phyloP scores from a whole-genome alignment of 257 asterid genomes.

The Parsonsia alboflavescens region DNA sequence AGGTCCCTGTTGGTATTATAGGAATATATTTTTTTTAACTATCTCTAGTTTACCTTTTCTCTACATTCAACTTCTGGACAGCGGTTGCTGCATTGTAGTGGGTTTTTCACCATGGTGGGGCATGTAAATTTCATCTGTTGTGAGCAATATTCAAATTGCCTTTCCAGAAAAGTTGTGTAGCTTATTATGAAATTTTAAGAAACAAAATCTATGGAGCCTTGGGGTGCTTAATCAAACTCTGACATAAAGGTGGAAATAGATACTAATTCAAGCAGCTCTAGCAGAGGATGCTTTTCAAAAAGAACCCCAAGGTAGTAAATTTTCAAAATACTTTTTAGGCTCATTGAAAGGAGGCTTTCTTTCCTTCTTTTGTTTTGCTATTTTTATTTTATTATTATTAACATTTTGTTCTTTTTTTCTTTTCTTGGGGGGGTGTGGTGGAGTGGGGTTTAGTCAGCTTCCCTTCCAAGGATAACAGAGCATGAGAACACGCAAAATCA shows the following conservation, averaged over 20 bases:
- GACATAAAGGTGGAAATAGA: not conserved
- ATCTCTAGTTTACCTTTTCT: not conserved
- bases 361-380: not conserved
- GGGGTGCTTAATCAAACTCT: not conserved
- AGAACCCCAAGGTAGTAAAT: not conserved
- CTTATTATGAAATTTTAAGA: not conserved
- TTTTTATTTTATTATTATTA: too few relatives aligned
- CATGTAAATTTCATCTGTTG: not conserved
- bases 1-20: not conserved
- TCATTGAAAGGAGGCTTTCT: not conserved
- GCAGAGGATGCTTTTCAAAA: not conserved
- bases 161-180: not conserved
- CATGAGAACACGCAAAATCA: not conserved
- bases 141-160: not conserved
- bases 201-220: not conserved
- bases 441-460: not conserved
- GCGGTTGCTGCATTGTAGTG: not conserved
- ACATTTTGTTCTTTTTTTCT: too few relatives aligned
- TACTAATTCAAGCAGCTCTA: not conserved
- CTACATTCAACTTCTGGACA: constrained; percentile 1
- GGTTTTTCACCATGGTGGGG: constrained; percentile 3
- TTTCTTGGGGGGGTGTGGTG: too few relatives aligned
- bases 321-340: not conserved
- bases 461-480: not conserved
- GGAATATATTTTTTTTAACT: not conserved